Evolutionary conservation across 148 eudicot genomes (phyloP), one percentile per base, ranked within the genome.

Genomic region (Chenopodium album): DNA sequence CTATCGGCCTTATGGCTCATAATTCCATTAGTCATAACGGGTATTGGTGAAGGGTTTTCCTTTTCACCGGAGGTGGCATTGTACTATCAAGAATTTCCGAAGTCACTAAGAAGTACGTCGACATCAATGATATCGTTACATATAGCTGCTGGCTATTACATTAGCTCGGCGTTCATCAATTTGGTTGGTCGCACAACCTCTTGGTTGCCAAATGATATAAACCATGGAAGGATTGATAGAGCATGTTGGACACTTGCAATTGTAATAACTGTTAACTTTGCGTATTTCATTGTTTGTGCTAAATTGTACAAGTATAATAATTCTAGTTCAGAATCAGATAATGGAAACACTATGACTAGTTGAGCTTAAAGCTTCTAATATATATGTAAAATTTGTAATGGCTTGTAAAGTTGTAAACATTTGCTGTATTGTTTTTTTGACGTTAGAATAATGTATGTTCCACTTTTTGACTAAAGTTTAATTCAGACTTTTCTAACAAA

Each of bases 121-220:
- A 80, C 84, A 7, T 71, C 84, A 44, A 80, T 78, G 87, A 80
- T 78, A 37, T 82, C 84, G 2, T 73, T 75, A 78, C 80, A 78
- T 60, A 83, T 89, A 75, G 64, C 91, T 31, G 80, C 77, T 64
- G 87, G 87, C 48, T 84, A 32, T 72, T 87, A 85, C 9, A 56
- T 89, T 2, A 87, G 88, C 23, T 85, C 89, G 1, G 76, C 81
- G 0, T 84, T 83, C 22, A 84, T 85, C 23, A 82, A 77, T 44
- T 82, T 81, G 44, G 76, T 75, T 1, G 86, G 85, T 0, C 56
- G 80, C 2, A 41, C 75, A 11, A 92, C 74, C 19, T 34, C 82
- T 13, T 85, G 89, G 89, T 46, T 85, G 59, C 85, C 85, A 3
- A 80, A 87, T 82, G 89, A 87, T 82, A 83, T 87, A 37, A 87